Evolutionary conservation across 1,139 yeast genomes (phyloP).

Genomic region (Meyerozyma smithsonii): DNA sequence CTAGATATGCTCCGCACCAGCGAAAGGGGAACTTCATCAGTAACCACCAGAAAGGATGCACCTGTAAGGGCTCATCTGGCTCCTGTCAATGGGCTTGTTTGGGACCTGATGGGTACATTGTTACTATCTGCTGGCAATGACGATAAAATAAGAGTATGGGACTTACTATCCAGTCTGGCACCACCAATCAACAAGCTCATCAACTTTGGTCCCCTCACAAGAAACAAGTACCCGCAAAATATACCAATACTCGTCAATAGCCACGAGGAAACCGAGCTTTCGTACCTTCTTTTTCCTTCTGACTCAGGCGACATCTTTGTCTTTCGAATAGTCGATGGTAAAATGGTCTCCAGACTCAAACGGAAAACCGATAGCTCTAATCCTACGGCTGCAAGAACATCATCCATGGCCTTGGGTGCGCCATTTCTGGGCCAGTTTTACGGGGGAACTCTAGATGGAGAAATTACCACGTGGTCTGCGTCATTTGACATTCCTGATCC

Average conservation of each 20-base stretch:
- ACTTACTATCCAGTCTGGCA: conserved; percentile 42
- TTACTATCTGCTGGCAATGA: conserved; percentile 69
- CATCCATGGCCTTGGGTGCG: conserved; percentile 49
- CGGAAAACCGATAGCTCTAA: conserved; percentile 29
- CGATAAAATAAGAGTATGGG: conserved; percentile 76
- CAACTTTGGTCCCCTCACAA: conserved; percentile 74
- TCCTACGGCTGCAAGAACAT: conserved; percentile 30
- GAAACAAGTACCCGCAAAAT: conserved; percentile 55
- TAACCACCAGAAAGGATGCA: conserved; percentile 22
- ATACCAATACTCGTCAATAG: conserved; percentile 45
- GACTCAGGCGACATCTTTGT: conserved; percentile 77
- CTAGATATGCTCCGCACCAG: conserved; percentile 48
- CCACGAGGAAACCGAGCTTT: conserved; percentile 43
- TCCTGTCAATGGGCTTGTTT: conserved; percentile 67
- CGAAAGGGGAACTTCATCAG: conserved; percentile 10
- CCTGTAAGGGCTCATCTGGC: conserved; percentile 66
- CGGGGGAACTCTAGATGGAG: conserved; percentile 59
- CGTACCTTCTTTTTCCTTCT: conserved; percentile 63
- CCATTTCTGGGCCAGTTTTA: conserved; percentile 39
- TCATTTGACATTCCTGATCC: conserved; percentile 17
- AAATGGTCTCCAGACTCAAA: conserved; percentile 47
- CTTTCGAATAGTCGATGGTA: conserved; percentile 61
- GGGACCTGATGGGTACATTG: conserved; percentile 61
- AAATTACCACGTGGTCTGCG: conserved; percentile 50
- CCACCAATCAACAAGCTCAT: conserved; percentile 56